These are phyloP conservation scores for Hymenoscyphus infarciens DNA, from an alignment of 2,329 filamentous ascomycete species.

Conservation along the genomic window DNA sequence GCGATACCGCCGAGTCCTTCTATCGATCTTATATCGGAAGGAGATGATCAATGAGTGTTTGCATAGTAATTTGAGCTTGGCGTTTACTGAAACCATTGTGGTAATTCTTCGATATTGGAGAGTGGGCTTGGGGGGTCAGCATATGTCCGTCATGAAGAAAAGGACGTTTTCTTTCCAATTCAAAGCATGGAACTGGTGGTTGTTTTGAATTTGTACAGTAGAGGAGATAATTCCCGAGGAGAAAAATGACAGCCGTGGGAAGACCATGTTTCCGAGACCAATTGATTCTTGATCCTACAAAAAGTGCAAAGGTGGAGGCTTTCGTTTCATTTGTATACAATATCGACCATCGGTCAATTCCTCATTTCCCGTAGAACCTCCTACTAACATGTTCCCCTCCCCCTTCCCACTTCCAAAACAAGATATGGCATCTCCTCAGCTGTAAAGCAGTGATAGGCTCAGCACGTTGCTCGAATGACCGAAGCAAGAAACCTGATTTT, in stretches of 20 bases:
- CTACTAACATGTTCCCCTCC: slow-evolving; percentile 3
- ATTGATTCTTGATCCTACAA: not conserved
- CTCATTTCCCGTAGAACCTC: not conserved
- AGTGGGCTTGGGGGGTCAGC: slow-evolving; percentile 17
- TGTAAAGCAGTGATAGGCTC: slow-evolving; percentile 11
- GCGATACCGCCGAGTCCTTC: slow-evolving; percentile 80
- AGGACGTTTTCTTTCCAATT: slow-evolving; percentile 1
- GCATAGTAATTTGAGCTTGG: slow-evolving; percentile 22
- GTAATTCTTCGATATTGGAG: slow-evolving; percentile 20
- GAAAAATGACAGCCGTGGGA: not conserved
- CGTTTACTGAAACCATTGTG: slow-evolving; percentile 24
- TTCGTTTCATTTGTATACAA: slow-evolving; percentile 11
- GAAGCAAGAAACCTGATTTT: not conserved
- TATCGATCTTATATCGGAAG: slow-evolving; percentile 83
- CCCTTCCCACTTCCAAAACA: not conserved
- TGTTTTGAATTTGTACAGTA: slow-evolving; percentile 7
- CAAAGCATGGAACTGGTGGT: not conserved
- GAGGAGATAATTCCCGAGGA: not conserved
- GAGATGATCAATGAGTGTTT: slow-evolving; percentile 43
- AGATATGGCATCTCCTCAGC: slow-evolving; percentile 3
- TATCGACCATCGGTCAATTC: not conserved
- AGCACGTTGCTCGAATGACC: slow-evolving; percentile 12
- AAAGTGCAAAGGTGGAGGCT: slow-evolving; percentile 10
- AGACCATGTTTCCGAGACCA: not conserved
- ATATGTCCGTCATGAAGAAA: slow-evolving; percentile 20